These are phyloP conservation scores for Pythium brachiatum DNA, from an alignment of 352 stramenopile genomes.

Conservation along the genomic window DNA sequence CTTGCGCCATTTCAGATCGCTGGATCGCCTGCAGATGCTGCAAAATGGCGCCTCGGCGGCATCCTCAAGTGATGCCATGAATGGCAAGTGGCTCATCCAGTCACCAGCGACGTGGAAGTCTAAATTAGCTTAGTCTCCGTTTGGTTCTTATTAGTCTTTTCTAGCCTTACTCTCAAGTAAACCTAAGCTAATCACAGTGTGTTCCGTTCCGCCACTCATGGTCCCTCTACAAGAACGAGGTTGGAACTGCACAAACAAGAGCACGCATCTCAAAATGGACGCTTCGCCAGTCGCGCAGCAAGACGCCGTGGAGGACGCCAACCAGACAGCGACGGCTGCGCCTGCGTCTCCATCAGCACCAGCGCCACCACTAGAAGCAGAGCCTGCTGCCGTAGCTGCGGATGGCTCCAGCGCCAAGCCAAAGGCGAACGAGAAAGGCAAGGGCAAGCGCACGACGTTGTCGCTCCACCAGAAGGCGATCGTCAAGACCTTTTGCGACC, in stretches of 20 bases:
- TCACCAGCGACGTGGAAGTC: background rate
- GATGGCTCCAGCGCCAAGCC: background rate
- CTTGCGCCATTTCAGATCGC: slow-evolving; percentile 59
- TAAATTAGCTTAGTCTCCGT: background rate
- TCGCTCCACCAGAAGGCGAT: slow-evolving; percentile 69
- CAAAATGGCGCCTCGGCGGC: slow-evolving; percentile 48
- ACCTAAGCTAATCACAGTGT: slow-evolving; percentile 4
- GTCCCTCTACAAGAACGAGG: slow-evolving; percentile 29
- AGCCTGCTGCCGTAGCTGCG: background rate
- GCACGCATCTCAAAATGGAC: slow-evolving; percentile 7
- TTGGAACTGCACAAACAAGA: slow-evolving; percentile 1
- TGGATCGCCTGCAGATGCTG: slow-evolving; percentile 56
- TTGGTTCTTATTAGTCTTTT: too few species aligned
- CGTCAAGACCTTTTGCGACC: slow-evolving; percentile 76
- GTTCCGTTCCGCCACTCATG: background rate
- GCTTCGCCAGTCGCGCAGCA: background rate
- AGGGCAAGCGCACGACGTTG: slow-evolving; percentile 43
- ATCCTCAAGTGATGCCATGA: slow-evolving; percentile 20
- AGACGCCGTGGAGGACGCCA: background rate
- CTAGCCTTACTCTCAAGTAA: too few species aligned
- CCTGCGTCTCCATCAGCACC: background rate
- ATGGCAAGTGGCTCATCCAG: background rate
- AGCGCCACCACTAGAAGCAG: background rate
- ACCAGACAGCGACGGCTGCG: too few species aligned
- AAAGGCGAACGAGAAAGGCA: slow-evolving; percentile 7